phyloP scores from a whole-genome alignment of 768 basidiomycete genomes.

The Mycena pura region DNA sequence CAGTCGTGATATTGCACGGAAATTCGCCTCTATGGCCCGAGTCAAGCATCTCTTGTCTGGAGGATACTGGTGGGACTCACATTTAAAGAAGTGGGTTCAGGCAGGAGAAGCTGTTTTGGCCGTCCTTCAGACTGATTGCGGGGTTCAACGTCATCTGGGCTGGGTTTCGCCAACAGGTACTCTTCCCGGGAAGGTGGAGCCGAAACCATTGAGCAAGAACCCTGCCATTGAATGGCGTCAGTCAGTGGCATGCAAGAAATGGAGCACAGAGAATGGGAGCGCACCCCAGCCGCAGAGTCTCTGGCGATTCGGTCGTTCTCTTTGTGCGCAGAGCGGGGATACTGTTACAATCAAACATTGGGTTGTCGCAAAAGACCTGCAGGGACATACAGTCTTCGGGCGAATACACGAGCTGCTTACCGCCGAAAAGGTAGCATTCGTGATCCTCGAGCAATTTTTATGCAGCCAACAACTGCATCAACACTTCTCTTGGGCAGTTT shows the following conservation, averaged over 20 bases:
- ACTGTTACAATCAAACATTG: not conserved
- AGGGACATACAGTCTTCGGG: not conserved
- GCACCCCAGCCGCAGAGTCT: not conserved
- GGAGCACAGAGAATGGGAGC: not conserved
- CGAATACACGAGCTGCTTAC: not conserved
- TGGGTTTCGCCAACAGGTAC: conserved; percentile 8
- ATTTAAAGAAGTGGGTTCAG: conserved; percentile 2
- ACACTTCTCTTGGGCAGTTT: conserved; percentile 1
- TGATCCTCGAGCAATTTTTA: not conserved
- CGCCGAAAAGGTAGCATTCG: not conserved
- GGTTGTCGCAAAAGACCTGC: not conserved
- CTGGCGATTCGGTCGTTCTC: not conserved
- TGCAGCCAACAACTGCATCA: not conserved
- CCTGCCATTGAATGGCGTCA: not conserved
- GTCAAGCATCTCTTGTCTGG: conserved; percentile 28
- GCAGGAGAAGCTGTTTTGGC: conserved; percentile 7
- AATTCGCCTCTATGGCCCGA: conserved; percentile 14
- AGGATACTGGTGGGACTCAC: conserved; percentile 22
- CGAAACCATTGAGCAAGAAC: not conserved
- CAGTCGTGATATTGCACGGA: conserved; percentile 30
- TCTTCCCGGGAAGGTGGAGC: not conserved
- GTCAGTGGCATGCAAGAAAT: not conserved
- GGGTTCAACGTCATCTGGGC: conserved; percentile 24
- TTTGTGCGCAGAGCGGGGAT: not conserved
- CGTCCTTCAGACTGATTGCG: not conserved